Conservation (phyloP, 83 land plant species). For the Larix sibirica region DNA sequence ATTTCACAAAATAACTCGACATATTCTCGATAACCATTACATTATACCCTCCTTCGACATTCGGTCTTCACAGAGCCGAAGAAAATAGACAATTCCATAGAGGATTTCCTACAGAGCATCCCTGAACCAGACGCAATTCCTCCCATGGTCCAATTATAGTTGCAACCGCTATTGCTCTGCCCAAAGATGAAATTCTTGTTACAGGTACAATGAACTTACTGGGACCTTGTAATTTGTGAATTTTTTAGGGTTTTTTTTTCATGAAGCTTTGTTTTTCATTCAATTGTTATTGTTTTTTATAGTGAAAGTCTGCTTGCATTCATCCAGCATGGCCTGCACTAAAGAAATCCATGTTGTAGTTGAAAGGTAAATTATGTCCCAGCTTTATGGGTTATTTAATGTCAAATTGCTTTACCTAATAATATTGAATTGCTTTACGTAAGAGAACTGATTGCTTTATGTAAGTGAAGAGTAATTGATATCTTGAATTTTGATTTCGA, state of each 20-base stretch:
- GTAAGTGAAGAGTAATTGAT: too few species aligned
- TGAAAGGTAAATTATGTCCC: conserved; percentile 53
- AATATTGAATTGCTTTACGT: too few species aligned
- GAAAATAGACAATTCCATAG: conserved; percentile 44
- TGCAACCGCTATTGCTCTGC: not conserved
- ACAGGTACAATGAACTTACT: not conserved
- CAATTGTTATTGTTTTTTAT: not conserved
- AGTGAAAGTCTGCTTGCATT: conserved; percentile 90
- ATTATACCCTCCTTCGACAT: too few species aligned
- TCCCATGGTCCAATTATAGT: conserved; percentile 13
- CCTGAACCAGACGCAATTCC: not conserved
- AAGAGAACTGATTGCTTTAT: too few species aligned
- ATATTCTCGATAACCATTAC: too few species aligned
- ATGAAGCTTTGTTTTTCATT: not conserved
- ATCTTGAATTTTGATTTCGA: too few species aligned
- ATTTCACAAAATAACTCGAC: too few species aligned
- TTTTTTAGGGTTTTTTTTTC: not conserved
- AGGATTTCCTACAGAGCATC: conserved; percentile 21
- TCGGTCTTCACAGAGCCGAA: not conserved
- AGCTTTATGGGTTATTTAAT: not conserved
- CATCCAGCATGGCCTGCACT: conserved; percentile 61
- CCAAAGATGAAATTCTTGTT: not conserved
- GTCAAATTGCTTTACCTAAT: too few species aligned
- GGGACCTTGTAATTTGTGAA: conserved; percentile 15
- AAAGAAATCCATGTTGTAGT: conserved; percentile 72